Percentiles rank a stretch among this genome's conserved stretches.
phyloP scores from a whole-genome alignment of 495 filamentous ascomycete species.

The Mytilinidion resinicola region DNA sequence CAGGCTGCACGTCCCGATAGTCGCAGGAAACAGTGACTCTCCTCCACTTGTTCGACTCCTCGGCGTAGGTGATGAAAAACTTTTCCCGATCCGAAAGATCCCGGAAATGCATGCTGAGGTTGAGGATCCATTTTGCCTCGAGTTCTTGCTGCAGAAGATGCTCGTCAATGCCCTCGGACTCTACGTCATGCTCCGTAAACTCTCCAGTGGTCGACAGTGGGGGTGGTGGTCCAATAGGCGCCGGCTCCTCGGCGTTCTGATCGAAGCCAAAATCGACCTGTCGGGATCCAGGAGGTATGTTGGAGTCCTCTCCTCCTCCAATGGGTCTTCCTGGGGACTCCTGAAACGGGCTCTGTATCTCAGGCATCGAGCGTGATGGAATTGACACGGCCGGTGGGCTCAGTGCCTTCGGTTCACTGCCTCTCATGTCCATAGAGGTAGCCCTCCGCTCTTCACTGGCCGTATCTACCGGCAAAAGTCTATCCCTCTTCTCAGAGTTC shows the following conservation, averaged over 20 bases:
- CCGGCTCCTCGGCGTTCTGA: conserved; percentile 8
- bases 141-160: conserved; percentile 64
- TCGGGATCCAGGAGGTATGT: conserved; percentile 21
- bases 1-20: conserved; percentile 72
- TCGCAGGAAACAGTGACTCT: conserved; percentile 91
- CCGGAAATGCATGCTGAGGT: conserved; percentile 97
- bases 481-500: conserved; percentile 69
- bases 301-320: conserved; percentile 13
- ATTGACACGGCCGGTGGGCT: conserved; percentile 35
- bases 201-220: conserved; percentile 18
- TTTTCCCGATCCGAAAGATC: conserved; percentile 93
- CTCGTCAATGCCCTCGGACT: conserved; percentile 26
- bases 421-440: conserved; percentile 61
- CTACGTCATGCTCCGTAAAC: conserved; percentile 9
- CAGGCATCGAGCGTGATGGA: conserved; percentile 32
- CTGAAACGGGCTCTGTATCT: conserved; percentile 19
- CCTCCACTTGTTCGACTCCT: conserved; percentile 70
- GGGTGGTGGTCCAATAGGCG: conserved; percentile 12
- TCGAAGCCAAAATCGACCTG: conserved; percentile 24
- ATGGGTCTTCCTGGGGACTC: conserved; percentile 6
- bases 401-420: conserved; percentile 18
- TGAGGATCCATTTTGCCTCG: conserved; percentile 88
- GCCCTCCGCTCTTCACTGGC: conserved; percentile 59
- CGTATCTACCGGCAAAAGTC: conserved; percentile 56
- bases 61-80: conserved; percentile 94